Evolutionary conservation across 495 filamentous ascomycete genomes (phyloP).

Genomic region (Trichocladium antarcticum): DNA sequence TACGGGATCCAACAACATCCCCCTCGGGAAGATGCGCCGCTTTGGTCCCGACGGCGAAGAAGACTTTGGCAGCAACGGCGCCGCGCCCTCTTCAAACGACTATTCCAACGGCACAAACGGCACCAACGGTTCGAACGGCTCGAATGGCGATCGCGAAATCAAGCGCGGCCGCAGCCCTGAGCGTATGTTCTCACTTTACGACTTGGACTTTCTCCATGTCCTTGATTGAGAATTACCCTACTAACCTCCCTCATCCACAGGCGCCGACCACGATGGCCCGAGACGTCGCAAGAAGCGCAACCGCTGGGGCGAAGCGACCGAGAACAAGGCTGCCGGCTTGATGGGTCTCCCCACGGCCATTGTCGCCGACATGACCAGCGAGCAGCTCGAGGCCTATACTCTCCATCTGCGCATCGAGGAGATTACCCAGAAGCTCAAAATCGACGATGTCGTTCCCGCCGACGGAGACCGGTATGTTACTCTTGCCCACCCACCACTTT

Average conservation of each 20-base stretch:
- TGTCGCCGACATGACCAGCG: conserved; percentile 90
- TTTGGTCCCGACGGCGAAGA: conserved; percentile 56
- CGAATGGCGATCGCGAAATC: conserved; percentile 51
- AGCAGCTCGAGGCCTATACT: conserved; percentile 94
- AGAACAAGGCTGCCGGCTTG: conserved; percentile 95
- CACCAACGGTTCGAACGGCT: conserved; percentile 11
- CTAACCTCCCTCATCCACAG: conserved; percentile 9
- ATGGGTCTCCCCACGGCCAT: conserved; percentile 97
- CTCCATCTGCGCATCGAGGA: conserved; percentile 93
- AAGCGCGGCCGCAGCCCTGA: conserved; percentile 45
- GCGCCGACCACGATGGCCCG: conserved; percentile 53
- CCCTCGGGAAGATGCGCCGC: conserved; percentile 69
- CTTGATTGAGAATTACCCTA: neutral
- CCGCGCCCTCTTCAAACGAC: neutral
- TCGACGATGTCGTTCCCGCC: conserved; percentile 92
- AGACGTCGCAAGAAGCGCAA: conserved; percentile 92
- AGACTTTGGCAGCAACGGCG: neutral
- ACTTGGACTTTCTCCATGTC: no score
- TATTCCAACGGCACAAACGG: neutral
- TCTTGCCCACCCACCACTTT: neutral
- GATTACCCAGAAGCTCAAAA: conserved; percentile 96
- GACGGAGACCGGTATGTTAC: conserved; percentile 77
- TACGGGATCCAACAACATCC: conserved; percentile 97
- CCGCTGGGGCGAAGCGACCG: conserved; percentile 89
- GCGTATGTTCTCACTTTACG: no score